Evolutionary conservation across 163 green algal species (phyloP).

Genomic region (Coccomyxa subellipsoidea): DNA sequence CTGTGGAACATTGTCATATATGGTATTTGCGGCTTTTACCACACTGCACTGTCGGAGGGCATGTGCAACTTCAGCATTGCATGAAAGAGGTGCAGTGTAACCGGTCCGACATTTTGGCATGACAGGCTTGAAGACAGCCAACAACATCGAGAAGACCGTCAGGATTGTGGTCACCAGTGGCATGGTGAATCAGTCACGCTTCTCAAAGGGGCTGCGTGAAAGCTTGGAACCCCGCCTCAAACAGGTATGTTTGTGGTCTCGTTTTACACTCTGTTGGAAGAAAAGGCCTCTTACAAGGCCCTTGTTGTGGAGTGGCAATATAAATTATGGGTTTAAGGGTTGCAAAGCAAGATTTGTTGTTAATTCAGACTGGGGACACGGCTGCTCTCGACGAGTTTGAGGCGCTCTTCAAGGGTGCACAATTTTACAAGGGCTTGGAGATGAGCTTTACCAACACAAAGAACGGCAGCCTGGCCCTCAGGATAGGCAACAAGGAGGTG

Average conservation of each 20-base stretch:
- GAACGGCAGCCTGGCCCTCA: conserved; percentile 47
- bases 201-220: conserved; percentile 68
- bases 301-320: no score
- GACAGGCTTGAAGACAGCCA: conserved; percentile 46
- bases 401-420: conserved; percentile 55
- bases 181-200: conserved; percentile 58
- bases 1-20: neutral
- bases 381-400: conserved; percentile 44
- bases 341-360: no score
- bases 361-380: conserved; percentile 26
- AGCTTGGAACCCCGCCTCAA: conserved; percentile 50
- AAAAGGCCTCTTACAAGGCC: no score
- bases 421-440: conserved; percentile 61
- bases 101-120: no score
- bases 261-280: no score
- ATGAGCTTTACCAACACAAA: conserved; percentile 56
- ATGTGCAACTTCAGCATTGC: no score
- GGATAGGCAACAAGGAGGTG: conserved; percentile 58
- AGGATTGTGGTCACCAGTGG: conserved; percentile 67
- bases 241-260: neutral
- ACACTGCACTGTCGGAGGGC: no score
- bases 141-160: conserved; percentile 60
- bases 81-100: no score
- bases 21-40: no score
- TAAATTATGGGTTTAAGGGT: no score